Conservation (phyloP, 139 green algal genomes). For the Spirogloea muscicola region DNA sequence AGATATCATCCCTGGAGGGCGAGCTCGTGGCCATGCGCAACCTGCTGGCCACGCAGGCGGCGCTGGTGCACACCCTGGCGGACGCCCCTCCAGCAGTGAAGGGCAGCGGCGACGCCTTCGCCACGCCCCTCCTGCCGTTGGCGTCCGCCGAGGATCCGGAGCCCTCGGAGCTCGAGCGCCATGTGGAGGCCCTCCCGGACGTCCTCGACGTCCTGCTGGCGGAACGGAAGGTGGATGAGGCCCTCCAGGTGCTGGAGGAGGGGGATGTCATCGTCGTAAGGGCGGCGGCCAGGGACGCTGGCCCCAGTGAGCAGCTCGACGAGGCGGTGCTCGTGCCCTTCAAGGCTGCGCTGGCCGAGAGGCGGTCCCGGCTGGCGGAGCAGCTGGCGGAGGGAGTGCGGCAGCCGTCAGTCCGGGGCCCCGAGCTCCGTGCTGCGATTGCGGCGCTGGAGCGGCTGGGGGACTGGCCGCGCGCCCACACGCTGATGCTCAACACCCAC, state of each 20-base stretch:
- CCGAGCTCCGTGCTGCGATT: conserved; percentile 32
- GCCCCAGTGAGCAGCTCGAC: background rate
- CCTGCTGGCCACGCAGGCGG: conserved; percentile 19
- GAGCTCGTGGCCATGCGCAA: conserved; percentile 41
- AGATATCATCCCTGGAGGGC: conserved; percentile 50
- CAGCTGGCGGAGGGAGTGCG: conserved; percentile 39
- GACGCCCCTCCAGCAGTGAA: conserved; percentile 9
- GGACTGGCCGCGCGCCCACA: conserved; percentile 36
- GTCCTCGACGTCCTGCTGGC: conserved; percentile 43
- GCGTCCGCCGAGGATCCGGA: conserved; percentile 12
- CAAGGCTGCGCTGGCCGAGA: conserved; percentile 15
- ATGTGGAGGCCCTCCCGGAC: conserved; percentile 29
- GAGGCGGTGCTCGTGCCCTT: background rate
- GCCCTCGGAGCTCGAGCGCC: conserved; percentile 1
- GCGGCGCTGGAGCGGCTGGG: conserved; percentile 33
- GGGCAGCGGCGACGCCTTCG: background rate
- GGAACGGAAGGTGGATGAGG: conserved; percentile 40
- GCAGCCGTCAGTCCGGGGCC: conserved; percentile 35
- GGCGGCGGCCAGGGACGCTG: background rate
- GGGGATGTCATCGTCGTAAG: conserved; percentile 32
- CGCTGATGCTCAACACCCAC: conserved; percentile 39
- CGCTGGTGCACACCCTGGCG: conserved; percentile 32
- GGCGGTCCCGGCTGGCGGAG: conserved; percentile 22
- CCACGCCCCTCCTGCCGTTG: background rate
- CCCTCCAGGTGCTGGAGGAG: conserved; percentile 36